Percentiles rank a stretch among this genome's conserved stretches.
Evolutionary conservation across 306 rosid species (phyloP).

Genomic region (Vicia villosa): DNA sequence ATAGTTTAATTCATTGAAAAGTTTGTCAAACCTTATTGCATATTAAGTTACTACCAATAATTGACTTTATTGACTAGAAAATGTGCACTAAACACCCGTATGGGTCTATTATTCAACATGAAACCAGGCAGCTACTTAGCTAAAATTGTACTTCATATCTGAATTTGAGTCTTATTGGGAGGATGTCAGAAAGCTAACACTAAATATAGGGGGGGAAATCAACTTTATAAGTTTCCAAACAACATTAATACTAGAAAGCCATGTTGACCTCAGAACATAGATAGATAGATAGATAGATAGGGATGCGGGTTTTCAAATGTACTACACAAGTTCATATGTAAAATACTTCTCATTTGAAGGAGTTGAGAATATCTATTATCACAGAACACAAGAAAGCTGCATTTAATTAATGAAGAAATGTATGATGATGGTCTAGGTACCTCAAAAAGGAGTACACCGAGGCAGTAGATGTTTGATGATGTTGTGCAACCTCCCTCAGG

Average conservation of each 20-base stretch:
- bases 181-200: constrained; percentile 5
- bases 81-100: constrained; percentile 17
- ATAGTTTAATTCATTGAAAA: constrained; percentile 24
- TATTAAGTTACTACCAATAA: constrained; percentile 21
- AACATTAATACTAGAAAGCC: constrained; percentile 24
- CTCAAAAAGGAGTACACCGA: constrained; percentile 94
- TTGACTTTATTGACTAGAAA: constrained; percentile 28
- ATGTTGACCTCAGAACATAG: background rate
- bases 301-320: background rate
- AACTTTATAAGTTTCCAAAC: constrained; percentile 6
- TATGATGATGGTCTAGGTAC: constrained; percentile 49
- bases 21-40: constrained; percentile 17
- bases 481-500: constrained; percentile 78
- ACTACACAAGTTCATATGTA: background rate
- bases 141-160: constrained; percentile 20
- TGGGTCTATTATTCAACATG: constrained; percentile 13
- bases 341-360: constrained; percentile 28
- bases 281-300: constrained; percentile 5
- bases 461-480: constrained; percentile 76
- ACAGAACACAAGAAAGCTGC: constrained; percentile 27
- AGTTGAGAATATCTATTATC: constrained; percentile 1
- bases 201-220: background rate
- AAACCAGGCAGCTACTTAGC: constrained; percentile 6
- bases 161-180: constrained; percentile 13
- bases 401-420: constrained; percentile 26